A percentile compares a stretch with the other conserved stretches of the same genome.
phyloP scores from a whole-genome alignment of 2,329 filamentous ascomycete species.

The Fusarium chuoi region DNA sequence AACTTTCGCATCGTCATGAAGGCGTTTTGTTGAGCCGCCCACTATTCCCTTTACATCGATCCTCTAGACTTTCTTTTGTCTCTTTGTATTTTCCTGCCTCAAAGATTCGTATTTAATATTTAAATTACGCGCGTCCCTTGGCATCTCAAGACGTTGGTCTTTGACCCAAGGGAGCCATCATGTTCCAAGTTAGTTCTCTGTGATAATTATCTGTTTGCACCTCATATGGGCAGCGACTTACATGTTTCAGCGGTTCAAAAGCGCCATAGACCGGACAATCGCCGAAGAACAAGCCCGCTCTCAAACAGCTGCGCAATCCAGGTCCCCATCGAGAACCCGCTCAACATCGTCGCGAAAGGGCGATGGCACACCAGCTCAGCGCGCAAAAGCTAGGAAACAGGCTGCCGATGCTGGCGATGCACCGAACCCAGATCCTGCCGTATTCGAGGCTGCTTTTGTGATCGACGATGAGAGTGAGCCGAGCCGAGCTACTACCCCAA shows the following conservation, averaged over 20 bases:
- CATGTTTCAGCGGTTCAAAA: slow-evolving; percentile 76
- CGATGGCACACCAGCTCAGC: slow-evolving; percentile 48
- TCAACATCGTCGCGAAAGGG: slow-evolving; percentile 54
- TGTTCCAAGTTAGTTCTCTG: slow-evolving; percentile 47
- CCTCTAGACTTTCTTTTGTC: slow-evolving; percentile 6
- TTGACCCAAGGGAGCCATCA: slow-evolving; percentile 39
- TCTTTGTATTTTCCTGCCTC: background rate
- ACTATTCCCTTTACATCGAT: background rate
- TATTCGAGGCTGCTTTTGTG: slow-evolving; percentile 87
- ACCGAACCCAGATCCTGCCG: slow-evolving; percentile 79
- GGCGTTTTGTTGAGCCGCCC: slow-evolving; percentile 24
- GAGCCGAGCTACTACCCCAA: slow-evolving; percentile 70
- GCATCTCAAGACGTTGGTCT: slow-evolving; percentile 29
- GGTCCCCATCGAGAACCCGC: slow-evolving; percentile 53
- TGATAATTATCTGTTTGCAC: background rate
- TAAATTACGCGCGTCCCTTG: slow-evolving; percentile 31
- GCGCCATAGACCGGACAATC: slow-evolving; percentile 86
- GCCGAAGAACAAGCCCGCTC: slow-evolving; percentile 91
- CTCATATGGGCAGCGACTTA: background rate
- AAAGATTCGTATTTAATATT: background rate
- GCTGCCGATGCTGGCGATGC: slow-evolving; percentile 52
- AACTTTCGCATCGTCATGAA: slow-evolving; percentile 24
- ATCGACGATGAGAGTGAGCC: slow-evolving; percentile 83
- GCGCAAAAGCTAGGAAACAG: slow-evolving; percentile 54
- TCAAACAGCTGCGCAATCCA: slow-evolving; percentile 61